These are phyloP conservation scores for Wickerhamiella allomyrinae DNA, from an alignment of 805 yeast species.

Conservation along the genomic window DNA sequence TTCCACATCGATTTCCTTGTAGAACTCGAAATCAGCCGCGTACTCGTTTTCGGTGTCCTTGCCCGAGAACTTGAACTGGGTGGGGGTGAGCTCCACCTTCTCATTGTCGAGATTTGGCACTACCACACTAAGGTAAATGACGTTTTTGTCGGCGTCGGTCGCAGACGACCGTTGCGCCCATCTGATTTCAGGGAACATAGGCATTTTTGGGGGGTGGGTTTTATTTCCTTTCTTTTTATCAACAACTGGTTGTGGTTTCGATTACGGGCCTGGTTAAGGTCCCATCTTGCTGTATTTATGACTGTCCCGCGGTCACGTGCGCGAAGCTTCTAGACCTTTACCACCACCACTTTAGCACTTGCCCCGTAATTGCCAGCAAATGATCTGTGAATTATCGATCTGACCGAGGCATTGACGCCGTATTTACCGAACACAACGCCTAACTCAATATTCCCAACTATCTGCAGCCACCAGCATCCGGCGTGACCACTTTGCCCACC, in stretches of 20 bases:
- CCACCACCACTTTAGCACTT: no score
- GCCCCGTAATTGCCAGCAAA: no score
- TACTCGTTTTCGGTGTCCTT: slow-evolving; percentile 35
- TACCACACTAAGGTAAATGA: slow-evolving; percentile 58
- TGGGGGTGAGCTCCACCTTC: slow-evolving; percentile 45
- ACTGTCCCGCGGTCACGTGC: neutral
- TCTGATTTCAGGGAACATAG: slow-evolving; percentile 37
- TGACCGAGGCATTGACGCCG: no score
- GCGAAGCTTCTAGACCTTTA: neutral
- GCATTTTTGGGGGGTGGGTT: neutral
- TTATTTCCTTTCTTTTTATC: neutral
- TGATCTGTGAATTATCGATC: no score
- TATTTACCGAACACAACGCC: no score
- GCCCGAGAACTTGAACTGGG: slow-evolving; percentile 39
- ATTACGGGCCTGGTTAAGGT: neutral
- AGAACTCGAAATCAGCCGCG: slow-evolving; percentile 59
- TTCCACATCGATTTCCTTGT: slow-evolving; percentile 54
- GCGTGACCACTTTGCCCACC: no score
- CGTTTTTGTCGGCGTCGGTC: slow-evolving; percentile 57
- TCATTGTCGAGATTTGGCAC: slow-evolving; percentile 56
- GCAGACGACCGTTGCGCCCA: slow-evolving; percentile 96
- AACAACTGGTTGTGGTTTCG: neutral
- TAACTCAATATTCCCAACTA: no score
- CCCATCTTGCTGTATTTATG: neutral
- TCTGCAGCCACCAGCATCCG: no score